Evolutionary conservation across 768 basidiomycete species (phyloP), one percentile per base, ranked within the genome.

Genomic region (Mycena amicta): DNA sequence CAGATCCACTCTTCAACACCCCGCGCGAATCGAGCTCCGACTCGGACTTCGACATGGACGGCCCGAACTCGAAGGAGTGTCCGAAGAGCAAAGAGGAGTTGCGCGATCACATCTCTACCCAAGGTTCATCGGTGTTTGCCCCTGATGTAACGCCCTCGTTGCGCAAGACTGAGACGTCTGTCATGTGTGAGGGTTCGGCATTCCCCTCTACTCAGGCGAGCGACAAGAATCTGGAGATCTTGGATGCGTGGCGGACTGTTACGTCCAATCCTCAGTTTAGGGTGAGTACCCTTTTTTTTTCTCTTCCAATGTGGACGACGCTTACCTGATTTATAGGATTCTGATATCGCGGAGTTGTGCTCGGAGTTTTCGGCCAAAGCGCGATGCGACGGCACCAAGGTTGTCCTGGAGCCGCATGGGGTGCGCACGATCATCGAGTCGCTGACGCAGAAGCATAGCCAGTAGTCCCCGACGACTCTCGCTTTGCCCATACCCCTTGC

Each of bases 361-460:
- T 66, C 83, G 5, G 89, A 93, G 71, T 92, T 94, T 68, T 82
- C 90, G 46, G 82, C 72, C 67, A 93, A 94, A 75, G 92, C 92
- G 47, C 80, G 84, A 45, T 94, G 92, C 67, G 92, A 93, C 59
- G 92, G 92, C 33, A 85, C 85, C 26, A 91, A 90, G 74, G 88
- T 92, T 37, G 92, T 93, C 20, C 72, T 93, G 49, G 89, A 84
- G 65, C 83, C 82, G 23, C 73, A 76, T 62, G 80, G 80, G 31
- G 80, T 83, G 54, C 68, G 72, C 62, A 71, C 73, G 60, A 83
- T 83, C 65, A 66, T 83, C 53, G 76, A 81, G 64, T 74, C 71
- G 55, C 66, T 83, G 27, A 57, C 49, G 43, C 53, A 55, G 56
- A 60, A 64, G 62, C 58, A 63, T 30, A 43, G 29, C 29, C 62